Base-by-base conservation (phyloP, 345 rosid species). In the Bretschneidera sinensis region DNA sequence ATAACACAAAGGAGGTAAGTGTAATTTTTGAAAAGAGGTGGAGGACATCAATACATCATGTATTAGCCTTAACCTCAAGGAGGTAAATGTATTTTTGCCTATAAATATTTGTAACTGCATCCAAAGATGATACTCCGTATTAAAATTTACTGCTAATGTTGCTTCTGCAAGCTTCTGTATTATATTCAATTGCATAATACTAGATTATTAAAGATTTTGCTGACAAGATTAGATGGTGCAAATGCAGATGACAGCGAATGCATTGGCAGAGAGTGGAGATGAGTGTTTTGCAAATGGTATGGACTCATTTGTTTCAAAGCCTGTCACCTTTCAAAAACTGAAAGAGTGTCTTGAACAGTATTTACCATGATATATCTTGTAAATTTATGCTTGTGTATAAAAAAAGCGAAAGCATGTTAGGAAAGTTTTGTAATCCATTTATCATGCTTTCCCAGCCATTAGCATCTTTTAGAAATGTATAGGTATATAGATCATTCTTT, bases 171-270 rank as follows among this genome's bases (percentile, higher is more conserved):
- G 31, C 2, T 54, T 21, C 18, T 2, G 2, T 28, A 24, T 28
- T 2, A 43, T 5, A 31, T 28, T 3, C 33, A 28, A 2, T 28
- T 28, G 8, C 33, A 28, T 28, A 28, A 28, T 28, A 28, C 3
- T 28, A 28, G 8, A 28, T 8, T 28, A 7, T 39, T 39, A 1
- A 39, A 4, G 45, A 39, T 39, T 28, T 39, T 2, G 43, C 48
- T 69, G 35, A 57, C 20, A 18, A 6, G 52, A 14, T 23, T 51
- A 9, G 9, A 23, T 33, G 47, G 20, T 60, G 15, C 17, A 22
- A 67, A 25, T 75, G 87, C 86, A 90, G 99, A 85, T 94, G 95
- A 90, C 96, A 10, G 95, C 97, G n/a, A 92, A 87, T 70, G 84
- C 98, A 48, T 72, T 85, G 72, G 74, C 97, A 24, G 99, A 89